phyloP scores from a whole-genome alignment of 805 yeast species.

The Nakazawaea populi region DNA sequence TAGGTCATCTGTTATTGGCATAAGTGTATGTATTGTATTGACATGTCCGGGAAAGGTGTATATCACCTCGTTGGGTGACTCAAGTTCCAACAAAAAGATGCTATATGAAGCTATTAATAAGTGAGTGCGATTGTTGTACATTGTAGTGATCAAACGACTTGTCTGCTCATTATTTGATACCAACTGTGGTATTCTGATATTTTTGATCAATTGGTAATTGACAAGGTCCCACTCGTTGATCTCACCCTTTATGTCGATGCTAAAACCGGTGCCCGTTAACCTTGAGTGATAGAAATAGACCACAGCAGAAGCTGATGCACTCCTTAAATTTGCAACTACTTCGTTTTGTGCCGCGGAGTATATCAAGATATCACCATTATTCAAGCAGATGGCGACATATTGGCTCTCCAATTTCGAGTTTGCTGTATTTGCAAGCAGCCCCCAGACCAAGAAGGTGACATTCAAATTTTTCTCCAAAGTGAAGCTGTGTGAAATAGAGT shows the following conservation, averaged over 20 bases:
- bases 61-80: conserved; percentile 29
- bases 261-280: conserved; percentile 44
- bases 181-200: conserved; percentile 25
- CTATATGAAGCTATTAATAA: conserved; percentile 64
- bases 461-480: conserved; percentile 45
- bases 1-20: conserved; percentile 33
- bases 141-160: conserved; percentile 18
- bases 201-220: conserved; percentile 33
- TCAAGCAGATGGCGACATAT: conserved; percentile 56
- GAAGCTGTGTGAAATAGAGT: conserved; percentile 31
- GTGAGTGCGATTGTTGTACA: conserved; percentile 27
- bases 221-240: conserved; percentile 58
- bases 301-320: conserved; percentile 38
- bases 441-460: conserved; percentile 51
- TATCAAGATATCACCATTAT: conserved; percentile 56
- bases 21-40: conserved; percentile 51
- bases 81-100: conserved; percentile 45
- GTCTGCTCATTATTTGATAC: conserved; percentile 16
- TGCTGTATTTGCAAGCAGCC: conserved; percentile 20
- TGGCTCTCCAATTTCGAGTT: conserved; percentile 29
- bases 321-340: conserved; percentile 42
- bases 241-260: conserved; percentile 52
- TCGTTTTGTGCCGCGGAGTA: conserved; percentile 65
- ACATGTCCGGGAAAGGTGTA: conserved; percentile 63
- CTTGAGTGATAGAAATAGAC: conserved; percentile 41